Evolutionary conservation across 352 stramenopile genomes (phyloP).

Genomic region (Peronospora farinosa): DNA sequence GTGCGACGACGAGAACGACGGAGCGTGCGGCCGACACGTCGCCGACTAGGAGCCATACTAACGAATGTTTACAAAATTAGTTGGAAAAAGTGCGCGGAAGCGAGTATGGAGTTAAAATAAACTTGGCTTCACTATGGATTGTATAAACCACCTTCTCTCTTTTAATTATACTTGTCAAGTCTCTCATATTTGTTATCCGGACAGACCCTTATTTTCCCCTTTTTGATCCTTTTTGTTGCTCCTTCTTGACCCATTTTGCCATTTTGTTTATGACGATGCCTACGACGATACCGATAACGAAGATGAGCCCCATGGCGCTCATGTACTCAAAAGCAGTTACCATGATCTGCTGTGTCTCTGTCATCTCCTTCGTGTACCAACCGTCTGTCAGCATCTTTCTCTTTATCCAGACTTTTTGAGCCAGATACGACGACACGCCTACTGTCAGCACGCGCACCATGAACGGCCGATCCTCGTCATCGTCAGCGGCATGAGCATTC

Average conservation of each 20-base stretch:
- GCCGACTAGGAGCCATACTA: slow-evolving; percentile 31
- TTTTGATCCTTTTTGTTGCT: too few species aligned
- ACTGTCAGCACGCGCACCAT: slow-evolving; percentile 55
- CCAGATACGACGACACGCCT: slow-evolving; percentile 58
- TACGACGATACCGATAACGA: slow-evolving; percentile 59
- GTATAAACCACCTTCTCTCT: too few species aligned
- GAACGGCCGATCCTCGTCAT: slow-evolving; percentile 33
- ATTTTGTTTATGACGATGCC: slow-evolving; percentile 45
- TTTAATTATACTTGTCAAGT: too few species aligned
- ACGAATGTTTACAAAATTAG: slow-evolving; percentile 37
- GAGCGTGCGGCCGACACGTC: slow-evolving; percentile 43
- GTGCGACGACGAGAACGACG: slow-evolving; percentile 34
- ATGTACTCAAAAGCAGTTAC: slow-evolving; percentile 74
- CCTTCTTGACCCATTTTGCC: slow-evolving; percentile 26
- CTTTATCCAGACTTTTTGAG: slow-evolving; percentile 79
- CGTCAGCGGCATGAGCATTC: neutral
- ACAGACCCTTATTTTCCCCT: neutral
- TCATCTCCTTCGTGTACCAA: slow-evolving; percentile 63
- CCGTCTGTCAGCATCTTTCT: slow-evolving; percentile 48
- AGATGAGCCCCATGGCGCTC: slow-evolving; percentile 70
- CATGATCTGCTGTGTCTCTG: slow-evolving; percentile 48
- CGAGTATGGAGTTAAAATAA: neutral
- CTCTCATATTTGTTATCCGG: too few species aligned
- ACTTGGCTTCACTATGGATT: slow-evolving; percentile 2
- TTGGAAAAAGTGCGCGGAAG: slow-evolving; percentile 25